Evolutionary conservation across 805 yeast species (phyloP).

Genomic region (Nakazawaea laoshanensis): DNA sequence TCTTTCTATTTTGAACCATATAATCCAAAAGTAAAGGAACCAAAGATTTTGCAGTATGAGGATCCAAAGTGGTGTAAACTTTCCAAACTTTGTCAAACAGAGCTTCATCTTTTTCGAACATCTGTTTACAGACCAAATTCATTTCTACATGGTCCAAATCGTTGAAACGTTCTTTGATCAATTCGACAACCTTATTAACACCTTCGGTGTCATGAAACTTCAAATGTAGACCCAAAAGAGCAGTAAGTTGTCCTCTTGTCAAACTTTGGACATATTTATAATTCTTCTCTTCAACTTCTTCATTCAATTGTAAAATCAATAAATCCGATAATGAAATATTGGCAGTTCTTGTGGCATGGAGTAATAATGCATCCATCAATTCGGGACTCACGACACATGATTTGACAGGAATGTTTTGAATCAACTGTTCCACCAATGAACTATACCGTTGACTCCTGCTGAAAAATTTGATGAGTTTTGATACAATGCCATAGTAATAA

Average conservation of each 20-base stretch:
- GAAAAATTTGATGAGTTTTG: slow-evolving; percentile 18
- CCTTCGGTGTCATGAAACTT: slow-evolving; percentile 18
- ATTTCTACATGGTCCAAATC: slow-evolving; percentile 20
- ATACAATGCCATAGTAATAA: slow-evolving; percentile 15
- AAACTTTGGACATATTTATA: slow-evolving; percentile 15
- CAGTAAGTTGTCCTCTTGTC: slow-evolving; percentile 19
- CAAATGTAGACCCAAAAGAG: slow-evolving; percentile 20
- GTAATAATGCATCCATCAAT: slow-evolving; percentile 22
- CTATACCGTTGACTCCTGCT: slow-evolving; percentile 22
- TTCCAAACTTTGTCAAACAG: slow-evolving; percentile 18
- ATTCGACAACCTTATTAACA: slow-evolving; percentile 20
- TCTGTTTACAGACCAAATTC: slow-evolving; percentile 20
- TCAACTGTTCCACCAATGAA: slow-evolving; percentile 16
- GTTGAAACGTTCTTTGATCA: slow-evolving; percentile 16
- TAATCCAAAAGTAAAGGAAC: slow-evolving; percentile 19
- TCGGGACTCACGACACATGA: slow-evolving; percentile 23
- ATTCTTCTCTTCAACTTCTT: neutral
- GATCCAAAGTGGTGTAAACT: slow-evolving; percentile 15
- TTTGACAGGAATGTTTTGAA: slow-evolving; percentile 22
- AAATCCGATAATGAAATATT: slow-evolving; percentile 18
- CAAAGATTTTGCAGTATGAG: slow-evolving; percentile 17
- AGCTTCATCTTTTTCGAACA: slow-evolving; percentile 12
- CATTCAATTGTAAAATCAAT: slow-evolving; percentile 13
- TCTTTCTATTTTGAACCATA: slow-evolving; percentile 15
- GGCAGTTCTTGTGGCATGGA: slow-evolving; percentile 19